Conservation (phyloP, 345 rosid genomes). For the Erodium maritimum region DNA sequence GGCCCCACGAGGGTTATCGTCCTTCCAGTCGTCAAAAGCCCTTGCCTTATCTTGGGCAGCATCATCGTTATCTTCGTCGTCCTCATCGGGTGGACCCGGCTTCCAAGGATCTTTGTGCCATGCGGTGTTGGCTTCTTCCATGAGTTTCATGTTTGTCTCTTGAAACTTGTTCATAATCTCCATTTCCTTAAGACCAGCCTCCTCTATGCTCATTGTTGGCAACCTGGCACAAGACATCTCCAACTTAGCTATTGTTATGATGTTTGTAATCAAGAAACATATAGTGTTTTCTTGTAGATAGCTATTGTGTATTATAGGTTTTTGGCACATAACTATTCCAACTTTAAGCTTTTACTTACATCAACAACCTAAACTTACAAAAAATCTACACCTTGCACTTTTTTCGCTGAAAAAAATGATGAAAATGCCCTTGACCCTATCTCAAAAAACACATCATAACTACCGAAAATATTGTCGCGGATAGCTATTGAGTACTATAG, state of each 20-base stretch:
- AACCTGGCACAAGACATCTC: slow-evolving; percentile 29
- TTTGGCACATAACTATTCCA: too few relatives aligned
- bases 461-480: too few relatives aligned
- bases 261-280: background rate
- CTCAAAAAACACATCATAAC: too few relatives aligned
- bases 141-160: slow-evolving; percentile 58
- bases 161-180: slow-evolving; percentile 87
- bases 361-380: too few relatives aligned
- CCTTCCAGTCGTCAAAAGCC: slow-evolving; percentile 96
- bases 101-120: slow-evolving; percentile 62
- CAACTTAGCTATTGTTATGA: background rate
- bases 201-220: slow-evolving; percentile 99
- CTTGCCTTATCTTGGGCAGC: slow-evolving; percentile 66
- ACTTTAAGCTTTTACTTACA: too few relatives aligned
- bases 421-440: too few relatives aligned
- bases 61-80: slow-evolving; percentile 55
- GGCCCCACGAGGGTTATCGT: slow-evolving; percentile 94
- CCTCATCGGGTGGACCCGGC: slow-evolving; percentile 33
- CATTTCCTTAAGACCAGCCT: slow-evolving; percentile 93
- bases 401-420: too few relatives aligned
- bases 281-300: background rate
- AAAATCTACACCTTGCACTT: too few relatives aligned
- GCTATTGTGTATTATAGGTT: too few relatives aligned
- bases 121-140: slow-evolving; percentile 83
- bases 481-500: too few relatives aligned